A percentile compares a stretch with the other conserved stretches of the same genome.
Evolutionary conservation across 1,284 basidiomycete genomes (phyloP).

Genomic region (Trametes hirsuta): DNA sequence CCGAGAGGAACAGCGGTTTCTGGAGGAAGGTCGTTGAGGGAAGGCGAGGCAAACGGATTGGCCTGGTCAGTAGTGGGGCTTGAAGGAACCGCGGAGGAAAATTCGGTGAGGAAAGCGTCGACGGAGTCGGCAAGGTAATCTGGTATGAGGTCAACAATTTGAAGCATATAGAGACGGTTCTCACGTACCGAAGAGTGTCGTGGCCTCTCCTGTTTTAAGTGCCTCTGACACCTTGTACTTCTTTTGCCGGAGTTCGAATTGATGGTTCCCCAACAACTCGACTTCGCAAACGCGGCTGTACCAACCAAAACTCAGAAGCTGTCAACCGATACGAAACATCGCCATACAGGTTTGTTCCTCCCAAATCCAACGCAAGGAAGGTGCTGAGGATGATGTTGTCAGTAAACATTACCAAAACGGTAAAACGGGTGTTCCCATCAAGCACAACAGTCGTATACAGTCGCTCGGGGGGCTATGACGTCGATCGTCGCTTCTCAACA

Average conservation of each 20-base stretch:
- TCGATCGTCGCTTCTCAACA: neutral
- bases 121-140: conserved; percentile 98
- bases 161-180: neutral
- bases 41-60: conserved; percentile 28
- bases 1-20: conserved; percentile 69
- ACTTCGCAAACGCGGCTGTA: conserved; percentile 92
- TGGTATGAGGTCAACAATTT: conserved; percentile 32
- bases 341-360: conserved; percentile 88
- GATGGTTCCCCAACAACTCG: conserved; percentile 84
- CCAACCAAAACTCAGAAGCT: neutral
- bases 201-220: conserved; percentile 88
- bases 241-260: conserved; percentile 88
- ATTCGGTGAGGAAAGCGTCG: conserved; percentile 88
- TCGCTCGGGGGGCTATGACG: conserved; percentile 12
- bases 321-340: conserved; percentile 3
- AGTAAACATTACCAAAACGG: neutral
- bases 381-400: conserved; percentile 54
- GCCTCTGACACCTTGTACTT: conserved; percentile 93
- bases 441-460: neutral
- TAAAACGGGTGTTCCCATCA: neutral
- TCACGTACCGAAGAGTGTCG: conserved; percentile 77
- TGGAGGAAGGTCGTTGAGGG: conserved; percentile 11
- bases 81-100: conserved; percentile 34
- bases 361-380: conserved; percentile 92
- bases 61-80: conserved; percentile 33